These are phyloP conservation scores for Trematosphaeria pertusa DNA, from an alignment of 2,329 filamentous ascomycete genomes.

Conservation along the genomic window DNA sequence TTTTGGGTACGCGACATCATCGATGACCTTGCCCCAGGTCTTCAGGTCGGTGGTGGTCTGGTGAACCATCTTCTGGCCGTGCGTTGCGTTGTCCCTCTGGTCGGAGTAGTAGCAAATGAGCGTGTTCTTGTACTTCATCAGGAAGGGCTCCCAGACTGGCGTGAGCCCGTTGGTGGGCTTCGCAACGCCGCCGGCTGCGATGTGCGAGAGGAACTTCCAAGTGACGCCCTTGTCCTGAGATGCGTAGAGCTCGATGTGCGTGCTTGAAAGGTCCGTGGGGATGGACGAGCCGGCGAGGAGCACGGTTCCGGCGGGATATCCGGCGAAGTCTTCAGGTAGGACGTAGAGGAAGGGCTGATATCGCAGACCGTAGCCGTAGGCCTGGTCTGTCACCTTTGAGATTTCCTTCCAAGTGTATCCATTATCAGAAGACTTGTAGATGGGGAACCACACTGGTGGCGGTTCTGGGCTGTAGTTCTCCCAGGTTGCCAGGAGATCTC, in stretches of 20 bases:
- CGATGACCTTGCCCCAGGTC: slow-evolving; percentile 65
- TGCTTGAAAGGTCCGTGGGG: slow-evolving; percentile 64
- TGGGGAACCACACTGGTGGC: slow-evolving; percentile 54
- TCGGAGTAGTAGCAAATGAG: slow-evolving; percentile 75
- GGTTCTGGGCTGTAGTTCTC: slow-evolving; percentile 60
- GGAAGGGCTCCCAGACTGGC: slow-evolving; percentile 76
- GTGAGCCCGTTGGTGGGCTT: slow-evolving; percentile 69
- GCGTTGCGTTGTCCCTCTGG: slow-evolving; percentile 65
- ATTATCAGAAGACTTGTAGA: slow-evolving; percentile 56
- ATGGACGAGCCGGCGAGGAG: slow-evolving; percentile 68
- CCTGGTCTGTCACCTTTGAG: slow-evolving; percentile 67
- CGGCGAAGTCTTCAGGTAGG: slow-evolving; percentile 64
- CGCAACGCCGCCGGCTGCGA: slow-evolving; percentile 69
- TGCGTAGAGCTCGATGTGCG: slow-evolving; percentile 74
- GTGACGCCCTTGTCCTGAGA: slow-evolving; percentile 65
- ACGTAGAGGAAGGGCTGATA: slow-evolving; percentile 75
- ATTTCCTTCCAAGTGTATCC: slow-evolving; percentile 67
- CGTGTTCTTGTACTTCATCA: slow-evolving; percentile 64
- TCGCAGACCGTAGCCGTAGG: slow-evolving; percentile 69
- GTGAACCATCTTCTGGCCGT: slow-evolving; percentile 74
- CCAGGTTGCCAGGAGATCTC: slow-evolving; percentile 60
- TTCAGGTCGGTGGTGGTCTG: slow-evolving; percentile 66
- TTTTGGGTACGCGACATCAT: slow-evolving; percentile 68
- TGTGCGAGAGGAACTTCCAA: slow-evolving; percentile 72
- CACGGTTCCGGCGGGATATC: slow-evolving; percentile 68